Evolutionary conservation across 2,329 filamentous ascomycete genomes (phyloP), one percentile per base, ranked within the genome.

Genomic region (Xylaria sp.): DNA sequence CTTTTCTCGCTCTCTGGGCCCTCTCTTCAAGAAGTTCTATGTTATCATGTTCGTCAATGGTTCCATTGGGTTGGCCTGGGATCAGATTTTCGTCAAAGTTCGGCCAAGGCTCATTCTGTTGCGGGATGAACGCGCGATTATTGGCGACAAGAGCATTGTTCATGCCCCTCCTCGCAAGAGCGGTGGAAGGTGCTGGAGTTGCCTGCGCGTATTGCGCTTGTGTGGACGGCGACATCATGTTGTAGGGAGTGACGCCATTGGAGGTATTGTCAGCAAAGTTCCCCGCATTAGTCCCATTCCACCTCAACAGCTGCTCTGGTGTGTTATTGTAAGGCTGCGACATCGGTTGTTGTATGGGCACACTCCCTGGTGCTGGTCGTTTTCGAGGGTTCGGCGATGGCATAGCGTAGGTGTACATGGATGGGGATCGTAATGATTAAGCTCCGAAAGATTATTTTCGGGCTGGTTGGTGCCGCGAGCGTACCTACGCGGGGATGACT

Each of bases 1-100:
- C 94, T 68, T 88, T 85, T 77, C 95, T 96, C 7, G 92, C 92
- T 57, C 89, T 78, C 60, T 88, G 81, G 19, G 92, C 92, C 73
- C 86, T 86, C 69, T 89, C 85, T 68, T 96, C 91, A 56, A 97
- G 75, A 50, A 89, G 80, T 58, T 92, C 89, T 55, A 95, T 81
- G 61, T 86, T 91, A 61, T 95, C 87, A 66, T 85, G 78, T 69
- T 87, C 83, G 39, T 75, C 75, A 51, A 75, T 60, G 3, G 57
- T 52, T 19, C 73, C 74, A 41, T 71, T 70, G 0, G 68, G 41
- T 39, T 69, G 68, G 47, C 72, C 73, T 17, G 72, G 67, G 22
- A 79, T 64, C 11, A 79, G 61, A 22, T 73, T 71, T 21, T 81
- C 78, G 7, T 78, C 74, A 56, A 78, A 79, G 17, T 65, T 66